phyloP scores from a whole-genome alignment of 805 yeast genomes.

The Barnettozyma populi region DNA sequence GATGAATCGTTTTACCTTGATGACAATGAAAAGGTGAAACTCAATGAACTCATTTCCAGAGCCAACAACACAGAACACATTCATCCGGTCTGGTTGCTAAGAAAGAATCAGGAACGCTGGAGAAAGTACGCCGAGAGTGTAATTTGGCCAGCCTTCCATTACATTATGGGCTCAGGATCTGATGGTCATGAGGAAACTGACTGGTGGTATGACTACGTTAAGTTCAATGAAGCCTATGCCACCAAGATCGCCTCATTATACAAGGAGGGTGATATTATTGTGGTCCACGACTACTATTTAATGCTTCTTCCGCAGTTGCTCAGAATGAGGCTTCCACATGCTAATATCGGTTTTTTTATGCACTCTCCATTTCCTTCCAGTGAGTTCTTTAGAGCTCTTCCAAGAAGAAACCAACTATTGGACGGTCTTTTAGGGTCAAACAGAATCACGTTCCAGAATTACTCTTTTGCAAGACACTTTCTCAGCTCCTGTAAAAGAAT shows the following conservation, averaged over 20 bases:
- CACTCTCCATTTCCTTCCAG: conserved; percentile 96
- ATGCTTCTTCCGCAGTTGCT: conserved; percentile 82
- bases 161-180: conserved; percentile 72
- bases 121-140: conserved; percentile 84
- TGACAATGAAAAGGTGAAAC: conserved; percentile 45
- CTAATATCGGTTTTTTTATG: conserved; percentile 84
- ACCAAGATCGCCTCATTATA: conserved; percentile 68
- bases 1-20: conserved; percentile 60
- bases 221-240: conserved; percentile 86
- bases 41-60: conserved; percentile 42
- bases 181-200: conserved; percentile 65
- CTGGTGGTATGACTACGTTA: conserved; percentile 88
- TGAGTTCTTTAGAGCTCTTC: conserved; percentile 86
- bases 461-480: conserved; percentile 85
- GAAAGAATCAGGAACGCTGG: conserved; percentile 80
- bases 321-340: conserved; percentile 68
- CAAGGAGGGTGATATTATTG: conserved; percentile 82
- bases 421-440: conserved; percentile 93
- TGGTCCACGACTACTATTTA: conserved; percentile 94
- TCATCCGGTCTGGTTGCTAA: conserved; percentile 85
- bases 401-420: conserved; percentile 74
- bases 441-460: conserved; percentile 79
- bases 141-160: conserved; percentile 93
- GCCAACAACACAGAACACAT: conserved; percentile 46
- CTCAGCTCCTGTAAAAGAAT: conserved; percentile 85